These are phyloP conservation scores for Hemisphaericaspora lyxosophila DNA, from an alignment of 1,139 yeast genomes.

Conservation along the genomic window DNA sequence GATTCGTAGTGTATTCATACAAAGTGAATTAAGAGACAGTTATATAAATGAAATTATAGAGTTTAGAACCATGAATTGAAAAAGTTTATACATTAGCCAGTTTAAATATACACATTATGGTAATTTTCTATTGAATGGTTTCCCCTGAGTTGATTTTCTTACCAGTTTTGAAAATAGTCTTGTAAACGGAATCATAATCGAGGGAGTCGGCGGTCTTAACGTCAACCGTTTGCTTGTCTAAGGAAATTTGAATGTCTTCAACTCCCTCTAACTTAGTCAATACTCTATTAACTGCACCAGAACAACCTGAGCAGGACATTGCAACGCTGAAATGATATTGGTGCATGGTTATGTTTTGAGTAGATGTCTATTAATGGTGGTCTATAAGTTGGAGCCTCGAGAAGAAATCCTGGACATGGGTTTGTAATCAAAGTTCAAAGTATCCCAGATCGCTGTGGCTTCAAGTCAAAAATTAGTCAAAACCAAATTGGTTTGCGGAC, in stretches of 20 bases:
- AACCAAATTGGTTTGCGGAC: neutral
- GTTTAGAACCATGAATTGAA: conserved; percentile 20
- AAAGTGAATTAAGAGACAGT: conserved; percentile 62
- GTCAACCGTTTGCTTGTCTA: conserved; percentile 80
- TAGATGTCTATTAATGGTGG: neutral
- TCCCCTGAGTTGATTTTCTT: conserved; percentile 74
- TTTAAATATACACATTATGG: neutral
- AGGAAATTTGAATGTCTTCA: conserved; percentile 64
- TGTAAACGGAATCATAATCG: conserved; percentile 73
- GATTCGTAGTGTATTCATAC: conserved; percentile 63
- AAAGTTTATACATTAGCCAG: no score
- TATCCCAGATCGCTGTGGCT: neutral
- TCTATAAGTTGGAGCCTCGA: neutral
- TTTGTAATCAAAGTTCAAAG: neutral
- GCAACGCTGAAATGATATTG: conserved; percentile 73
- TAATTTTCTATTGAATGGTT: conserved; percentile 28
- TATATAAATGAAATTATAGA: conserved; percentile 60
- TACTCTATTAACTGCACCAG: conserved; percentile 82
- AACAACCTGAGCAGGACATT: conserved; percentile 87
- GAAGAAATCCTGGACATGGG: neutral
- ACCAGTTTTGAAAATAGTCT: conserved; percentile 86
- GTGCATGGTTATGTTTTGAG: conserved; percentile 5
- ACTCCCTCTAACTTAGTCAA: conserved; percentile 75
- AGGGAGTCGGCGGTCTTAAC: conserved; percentile 59
- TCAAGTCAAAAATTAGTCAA: no score